Conservation (phyloP, 306 rosid species). For the Heteromeles arbutifolia region DNA sequence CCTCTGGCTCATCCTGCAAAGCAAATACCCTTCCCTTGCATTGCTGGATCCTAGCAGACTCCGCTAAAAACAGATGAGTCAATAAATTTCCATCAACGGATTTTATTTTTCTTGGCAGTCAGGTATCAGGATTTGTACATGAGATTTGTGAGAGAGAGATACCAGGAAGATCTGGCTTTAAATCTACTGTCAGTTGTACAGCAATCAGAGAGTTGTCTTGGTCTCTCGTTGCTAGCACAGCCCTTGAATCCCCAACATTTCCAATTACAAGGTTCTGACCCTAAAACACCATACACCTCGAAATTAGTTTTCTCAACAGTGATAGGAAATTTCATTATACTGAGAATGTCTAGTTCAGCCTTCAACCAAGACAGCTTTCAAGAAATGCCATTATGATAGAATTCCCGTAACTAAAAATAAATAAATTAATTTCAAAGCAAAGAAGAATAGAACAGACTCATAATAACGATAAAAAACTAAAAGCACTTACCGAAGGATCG, state of each 20-base stretch:
- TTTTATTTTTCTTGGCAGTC: neutral
- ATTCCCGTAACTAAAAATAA: neutral
- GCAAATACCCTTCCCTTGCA: conserved; percentile 61
- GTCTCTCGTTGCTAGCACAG: conserved; percentile 44
- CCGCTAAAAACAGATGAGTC: conserved; percentile 23
- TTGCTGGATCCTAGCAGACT: conserved; percentile 52
- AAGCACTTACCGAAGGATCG: neutral
- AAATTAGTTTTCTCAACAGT: neutral
- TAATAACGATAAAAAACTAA: neutral
- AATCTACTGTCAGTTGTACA: conserved; percentile 42
- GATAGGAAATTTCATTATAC: neutral
- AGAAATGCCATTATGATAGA: neutral
- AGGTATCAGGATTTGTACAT: neutral
- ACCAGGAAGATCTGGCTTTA: conserved; percentile 59
- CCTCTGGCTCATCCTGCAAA: conserved; percentile 56
- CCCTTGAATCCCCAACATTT: conserved; percentile 53
- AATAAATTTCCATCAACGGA: neutral
- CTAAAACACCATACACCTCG: conserved; percentile 4
- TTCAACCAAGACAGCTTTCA: neutral
- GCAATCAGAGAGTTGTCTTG: conserved; percentile 33
- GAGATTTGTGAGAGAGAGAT: neutral
- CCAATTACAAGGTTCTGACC: conserved; percentile 42
- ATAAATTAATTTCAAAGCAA: neutral
- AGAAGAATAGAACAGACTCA: neutral
- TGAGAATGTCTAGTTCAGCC: neutral